Evolutionary conservation across 1,284 basidiomycete genomes (phyloP).

Genomic region (Vanrija sp.): DNA sequence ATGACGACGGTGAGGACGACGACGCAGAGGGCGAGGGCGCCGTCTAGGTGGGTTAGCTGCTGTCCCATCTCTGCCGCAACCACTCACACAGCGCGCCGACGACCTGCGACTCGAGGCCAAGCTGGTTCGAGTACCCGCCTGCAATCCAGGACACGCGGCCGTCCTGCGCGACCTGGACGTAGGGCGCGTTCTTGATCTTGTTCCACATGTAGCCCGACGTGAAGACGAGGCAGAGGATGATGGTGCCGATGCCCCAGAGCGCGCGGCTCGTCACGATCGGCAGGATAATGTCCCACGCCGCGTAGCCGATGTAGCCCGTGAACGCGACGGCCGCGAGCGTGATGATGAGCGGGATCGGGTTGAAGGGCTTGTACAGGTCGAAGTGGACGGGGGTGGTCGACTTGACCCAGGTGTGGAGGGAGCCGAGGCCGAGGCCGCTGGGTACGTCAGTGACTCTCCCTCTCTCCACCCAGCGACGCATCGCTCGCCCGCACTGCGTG

Average conservation of each 20-base stretch:
- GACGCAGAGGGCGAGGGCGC: slow-evolving; percentile 72
- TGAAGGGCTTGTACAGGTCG: slow-evolving; percentile 44
- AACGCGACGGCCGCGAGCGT: slow-evolving; percentile 56
- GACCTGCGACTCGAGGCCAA: slow-evolving; percentile 87
- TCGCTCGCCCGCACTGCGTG: background rate
- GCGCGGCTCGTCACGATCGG: slow-evolving; percentile 65
- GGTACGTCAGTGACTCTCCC: no score
- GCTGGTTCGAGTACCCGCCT: slow-evolving; percentile 82
- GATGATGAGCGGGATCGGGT: slow-evolving; percentile 55
- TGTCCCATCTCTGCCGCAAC: background rate
- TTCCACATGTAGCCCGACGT: slow-evolving; percentile 96
- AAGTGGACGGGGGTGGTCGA: slow-evolving; percentile 55
- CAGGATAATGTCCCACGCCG: slow-evolving; percentile 53
- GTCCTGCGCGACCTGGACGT: slow-evolving; percentile 52
- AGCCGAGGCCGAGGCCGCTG: slow-evolving; percentile 74
- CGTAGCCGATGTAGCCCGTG: slow-evolving; percentile 32
- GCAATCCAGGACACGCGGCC: slow-evolving; percentile 74
- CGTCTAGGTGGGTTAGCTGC: slow-evolving; percentile 57
- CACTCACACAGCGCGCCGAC: slow-evolving; percentile 78
- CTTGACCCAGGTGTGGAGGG: slow-evolving; percentile 71
- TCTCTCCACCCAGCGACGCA: no score
- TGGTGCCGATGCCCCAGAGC: slow-evolving; percentile 60
- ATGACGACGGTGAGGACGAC: slow-evolving; percentile 77
- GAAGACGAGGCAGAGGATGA: slow-evolving; percentile 72
- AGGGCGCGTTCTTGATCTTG: slow-evolving; percentile 79